These are phyloP conservation scores for Xylaria digitata DNA, from an alignment of 2,329 filamentous ascomycete species.

Conservation along the genomic window DNA sequence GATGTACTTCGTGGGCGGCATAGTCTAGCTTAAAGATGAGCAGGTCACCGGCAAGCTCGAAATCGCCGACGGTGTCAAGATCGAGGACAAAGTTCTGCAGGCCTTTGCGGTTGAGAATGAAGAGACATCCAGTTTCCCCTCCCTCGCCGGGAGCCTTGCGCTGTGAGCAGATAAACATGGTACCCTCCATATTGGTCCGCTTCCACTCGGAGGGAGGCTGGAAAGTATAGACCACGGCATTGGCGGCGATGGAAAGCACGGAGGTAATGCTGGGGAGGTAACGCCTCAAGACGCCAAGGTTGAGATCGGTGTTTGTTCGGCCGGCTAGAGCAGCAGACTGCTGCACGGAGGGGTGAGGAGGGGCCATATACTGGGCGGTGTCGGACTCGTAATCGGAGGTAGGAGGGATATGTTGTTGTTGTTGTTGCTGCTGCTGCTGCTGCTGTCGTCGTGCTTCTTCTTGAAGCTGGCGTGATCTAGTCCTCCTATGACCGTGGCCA, in stretches of 20 bases:
- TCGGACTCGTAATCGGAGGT: conserved; percentile 75
- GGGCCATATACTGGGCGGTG: conserved; percentile 61
- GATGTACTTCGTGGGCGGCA: conserved; percentile 33
- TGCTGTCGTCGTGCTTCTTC: conserved; percentile 41
- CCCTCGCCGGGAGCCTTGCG: conserved; percentile 49
- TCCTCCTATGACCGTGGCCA: conserved; percentile 53
- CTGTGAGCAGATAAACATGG: conserved; percentile 85
- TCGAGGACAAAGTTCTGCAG: conserved; percentile 77
- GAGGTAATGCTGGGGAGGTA: conserved; percentile 79
- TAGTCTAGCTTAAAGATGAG: conserved; percentile 61
- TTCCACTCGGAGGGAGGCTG: conserved; percentile 75
- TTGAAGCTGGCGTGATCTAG: conserved; percentile 46
- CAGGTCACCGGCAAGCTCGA: conserved; percentile 70
- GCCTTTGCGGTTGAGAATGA: conserved; percentile 78
- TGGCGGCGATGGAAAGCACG: conserved; percentile 84
- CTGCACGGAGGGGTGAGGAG: conserved; percentile 54
- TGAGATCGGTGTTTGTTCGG: conserved; percentile 86
- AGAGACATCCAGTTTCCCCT: conserved; percentile 66
- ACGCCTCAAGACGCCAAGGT: conserved; percentile 83
- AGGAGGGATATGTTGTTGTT: conserved; percentile 50
- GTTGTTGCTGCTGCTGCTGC: conserved; percentile 23
- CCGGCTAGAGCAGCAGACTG: conserved; percentile 65
- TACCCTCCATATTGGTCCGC: conserved; percentile 86
- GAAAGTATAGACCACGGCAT: conserved; percentile 88
- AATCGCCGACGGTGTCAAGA: conserved; percentile 68